A percentile compares a stretch with the other conserved stretches of the same genome.
Conservation (phyloP, 176 grass and related monocot genomes). For the Musa troglodytarum region DNA sequence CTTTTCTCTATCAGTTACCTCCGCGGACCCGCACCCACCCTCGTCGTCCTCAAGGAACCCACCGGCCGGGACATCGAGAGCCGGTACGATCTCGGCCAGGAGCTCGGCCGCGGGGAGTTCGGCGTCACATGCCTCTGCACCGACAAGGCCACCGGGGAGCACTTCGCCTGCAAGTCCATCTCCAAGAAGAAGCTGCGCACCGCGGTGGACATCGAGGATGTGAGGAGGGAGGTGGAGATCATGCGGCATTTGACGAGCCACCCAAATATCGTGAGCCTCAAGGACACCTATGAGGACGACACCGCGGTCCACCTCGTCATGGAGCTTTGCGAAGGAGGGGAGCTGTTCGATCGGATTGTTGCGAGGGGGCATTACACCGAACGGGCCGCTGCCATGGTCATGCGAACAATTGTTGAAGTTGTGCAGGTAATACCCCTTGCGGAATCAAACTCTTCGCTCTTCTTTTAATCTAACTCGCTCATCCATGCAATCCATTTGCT, state of each 20-base stretch:
- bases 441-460: neutral
- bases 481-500: neutral
- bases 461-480: neutral
- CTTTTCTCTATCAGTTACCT: neutral
- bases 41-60: neutral
- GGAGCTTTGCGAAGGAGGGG: neutral
- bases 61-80: neutral
- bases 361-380: neutral
- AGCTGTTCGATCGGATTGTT: neutral
- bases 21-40: neutral
- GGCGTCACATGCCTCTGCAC: neutral
- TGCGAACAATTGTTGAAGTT: neutral
- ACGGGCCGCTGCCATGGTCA: neutral
- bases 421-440: neutral
- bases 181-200: neutral
- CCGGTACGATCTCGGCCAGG: neutral
- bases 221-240: slow-evolving; percentile 1
- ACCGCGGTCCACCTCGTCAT: neutral
- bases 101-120: neutral
- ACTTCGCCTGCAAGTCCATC: neutral
- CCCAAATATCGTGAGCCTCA: neutral
- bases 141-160: neutral
- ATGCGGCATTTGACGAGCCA: neutral
- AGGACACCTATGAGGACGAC: slow-evolving; percentile 2
- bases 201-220: neutral